A percentile compares a stretch with the other conserved stretches of the same genome.
Conservation (phyloP, 208 protist genomes). For the Leishmania braziliensis region DNA sequence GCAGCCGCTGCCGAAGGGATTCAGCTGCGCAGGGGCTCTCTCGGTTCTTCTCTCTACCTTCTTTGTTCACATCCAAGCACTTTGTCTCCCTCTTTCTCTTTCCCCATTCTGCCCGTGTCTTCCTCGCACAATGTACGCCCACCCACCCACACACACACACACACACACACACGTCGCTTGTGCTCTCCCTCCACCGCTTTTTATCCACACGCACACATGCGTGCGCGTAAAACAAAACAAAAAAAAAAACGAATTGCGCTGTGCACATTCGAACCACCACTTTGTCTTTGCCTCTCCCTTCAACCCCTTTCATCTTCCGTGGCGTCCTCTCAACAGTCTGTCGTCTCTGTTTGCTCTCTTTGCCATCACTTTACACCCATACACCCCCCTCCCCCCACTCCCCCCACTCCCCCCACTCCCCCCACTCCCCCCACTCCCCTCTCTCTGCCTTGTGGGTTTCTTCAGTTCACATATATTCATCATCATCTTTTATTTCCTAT, state of each 20-base stretch:
- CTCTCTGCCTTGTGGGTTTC: background rate
- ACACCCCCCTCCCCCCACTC: background rate
- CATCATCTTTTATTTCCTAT: background rate
- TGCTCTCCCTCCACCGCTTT: background rate
- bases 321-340: background rate
- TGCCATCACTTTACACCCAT: background rate
- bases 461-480: too few species aligned
- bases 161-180: background rate
- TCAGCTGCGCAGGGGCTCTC: background rate
- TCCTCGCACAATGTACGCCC: background rate
- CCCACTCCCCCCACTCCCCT: background rate
- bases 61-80: background rate
- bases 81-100: background rate
- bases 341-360: slow-evolving; percentile 11
- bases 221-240: background rate
- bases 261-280: background rate
- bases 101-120: background rate
- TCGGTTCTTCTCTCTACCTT: background rate
- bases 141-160: background rate
- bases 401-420: background rate
- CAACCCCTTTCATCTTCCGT: background rate
- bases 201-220: background rate
- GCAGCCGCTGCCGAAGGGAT: background rate
- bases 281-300: background rate
- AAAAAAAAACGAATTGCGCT: background rate